Conservation (phyloP, 352 stramenopile genomes). For the Phytophthora litchii region DNA sequence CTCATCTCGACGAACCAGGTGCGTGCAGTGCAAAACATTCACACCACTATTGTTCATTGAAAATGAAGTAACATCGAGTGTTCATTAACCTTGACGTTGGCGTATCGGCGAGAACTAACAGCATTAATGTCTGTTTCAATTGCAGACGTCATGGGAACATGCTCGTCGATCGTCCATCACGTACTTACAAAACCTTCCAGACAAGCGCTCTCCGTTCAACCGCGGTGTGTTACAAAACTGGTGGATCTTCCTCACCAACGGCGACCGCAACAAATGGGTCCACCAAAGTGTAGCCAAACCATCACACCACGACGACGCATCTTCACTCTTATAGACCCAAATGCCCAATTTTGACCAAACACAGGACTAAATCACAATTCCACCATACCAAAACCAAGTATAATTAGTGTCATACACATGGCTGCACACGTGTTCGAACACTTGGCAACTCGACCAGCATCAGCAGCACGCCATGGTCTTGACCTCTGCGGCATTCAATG, state of each 20-base stretch:
- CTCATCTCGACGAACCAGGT: slow-evolving; percentile 74
- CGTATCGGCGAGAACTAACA: slow-evolving; percentile 2
- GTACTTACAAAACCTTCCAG: slow-evolving; percentile 66
- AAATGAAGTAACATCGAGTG: background rate
- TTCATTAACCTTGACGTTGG: slow-evolving; percentile 1
- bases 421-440: slow-evolving; percentile 24
- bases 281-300: slow-evolving; percentile 41
- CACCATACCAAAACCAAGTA: slow-evolving; percentile 9
- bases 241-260: slow-evolving; percentile 53
- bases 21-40: slow-evolving; percentile 5
- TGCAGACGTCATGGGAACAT: slow-evolving; percentile 82
- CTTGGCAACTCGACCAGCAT: background rate
- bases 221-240: slow-evolving; percentile 65
- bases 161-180: slow-evolving; percentile 71
- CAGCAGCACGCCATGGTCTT: slow-evolving; percentile 16
- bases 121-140: background rate
- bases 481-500: slow-evolving; percentile 20
- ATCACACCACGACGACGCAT: slow-evolving; percentile 19
- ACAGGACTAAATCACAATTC: slow-evolving; percentile 19
- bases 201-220: slow-evolving; percentile 70
- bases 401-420: background rate
- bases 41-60: background rate
- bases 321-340: slow-evolving; percentile 25
- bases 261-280: slow-evolving; percentile 71
- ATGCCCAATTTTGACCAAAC: slow-evolving; percentile 17